Evolutionary conservation across 257 asterid genomes (phyloP).

Genomic region (Agastache rugosa): DNA sequence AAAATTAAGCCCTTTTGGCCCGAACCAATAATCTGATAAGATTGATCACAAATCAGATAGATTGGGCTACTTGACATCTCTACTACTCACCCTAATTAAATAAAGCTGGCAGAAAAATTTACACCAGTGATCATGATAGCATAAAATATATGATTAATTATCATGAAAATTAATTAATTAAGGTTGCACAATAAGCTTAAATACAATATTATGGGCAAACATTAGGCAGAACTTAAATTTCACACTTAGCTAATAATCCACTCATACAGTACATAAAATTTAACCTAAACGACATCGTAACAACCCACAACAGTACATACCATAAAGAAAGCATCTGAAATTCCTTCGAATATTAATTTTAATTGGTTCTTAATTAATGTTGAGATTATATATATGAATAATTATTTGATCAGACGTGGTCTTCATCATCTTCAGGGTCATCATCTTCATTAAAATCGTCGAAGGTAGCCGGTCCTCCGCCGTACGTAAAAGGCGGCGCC

Average conservation of each 20-base stretch:
- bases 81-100: too few relatives aligned
- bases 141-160: too few relatives aligned
- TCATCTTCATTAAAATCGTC: slow-evolving; percentile 31
- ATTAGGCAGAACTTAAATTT: too few relatives aligned
- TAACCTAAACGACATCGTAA: background rate
- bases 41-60: background rate
- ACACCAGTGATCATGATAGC: too few relatives aligned
- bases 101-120: too few relatives aligned
- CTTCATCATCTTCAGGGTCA: slow-evolving; percentile 15
- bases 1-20: too few relatives aligned
- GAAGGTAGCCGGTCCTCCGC: slow-evolving; percentile 25
- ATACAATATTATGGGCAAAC: background rate
- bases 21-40: background rate
- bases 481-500: slow-evolving; percentile 5
- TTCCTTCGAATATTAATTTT: background rate
- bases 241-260: too few relatives aligned
- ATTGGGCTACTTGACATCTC: too few relatives aligned
- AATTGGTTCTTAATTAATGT: background rate
- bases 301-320: background rate
- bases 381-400: background rate
- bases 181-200: too few relatives aligned
- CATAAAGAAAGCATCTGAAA: background rate
- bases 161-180: too few relatives aligned
- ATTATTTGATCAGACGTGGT: background rate
- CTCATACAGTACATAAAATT: background rate